Evolutionary conservation across 2,329 filamentous ascomycete species (phyloP), one percentile per base, ranked within the genome.

Genomic region (Aquanectria penicillioides): DNA sequence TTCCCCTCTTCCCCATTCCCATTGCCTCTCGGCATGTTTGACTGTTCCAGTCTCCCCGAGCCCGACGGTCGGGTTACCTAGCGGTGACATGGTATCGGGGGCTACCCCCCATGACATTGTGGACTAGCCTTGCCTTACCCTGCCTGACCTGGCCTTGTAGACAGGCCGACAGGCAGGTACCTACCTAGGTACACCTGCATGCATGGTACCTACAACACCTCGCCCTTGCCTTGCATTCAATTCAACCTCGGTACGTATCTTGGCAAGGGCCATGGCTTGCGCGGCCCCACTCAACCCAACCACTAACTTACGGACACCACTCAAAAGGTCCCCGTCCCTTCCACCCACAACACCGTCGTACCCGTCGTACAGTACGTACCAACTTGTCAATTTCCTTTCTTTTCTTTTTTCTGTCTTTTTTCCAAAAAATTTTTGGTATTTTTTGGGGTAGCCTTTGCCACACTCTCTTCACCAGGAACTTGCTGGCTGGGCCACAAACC

Each of bases 61-160:
- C 40, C 60, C 57, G 49, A 64, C 54, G 36, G 53, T 53, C 47
- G 66, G 52, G 55, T 48, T 56, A 48, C 52, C 43, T 56, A 34
- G 44, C 43, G 34, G 44, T 56, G 52, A 56, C 43, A 48, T 56
- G 43, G n/a, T n/a, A n/a, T n/a, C n/a, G n/a, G n/a, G n/a, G n/a
- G n/a, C 34, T 37, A 18, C 5, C 13, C 22, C 13, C 15, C 7
- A 20, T n/a, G n/a, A n/a, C n/a, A n/a, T n/a, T n/a, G n/a, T n/a
- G n/a, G n/a, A n/a, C n/a, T n/a, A n/a, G n/a, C n/a, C n/a, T n/a
- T n/a, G n/a, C n/a, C n/a, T n/a, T n/a, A n/a, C n/a, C n/a, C n/a
- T n/a, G n/a, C n/a, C n/a, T n/a, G n/a, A n/a, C n/a, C n/a, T n/a
- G n/a, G n/a, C n/a, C n/a, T n/a, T n/a, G n/a, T n/a, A n/a, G n/a